Conservation (phyloP, 306 rosid genomes). For the Boehmeria nivea region DNA sequence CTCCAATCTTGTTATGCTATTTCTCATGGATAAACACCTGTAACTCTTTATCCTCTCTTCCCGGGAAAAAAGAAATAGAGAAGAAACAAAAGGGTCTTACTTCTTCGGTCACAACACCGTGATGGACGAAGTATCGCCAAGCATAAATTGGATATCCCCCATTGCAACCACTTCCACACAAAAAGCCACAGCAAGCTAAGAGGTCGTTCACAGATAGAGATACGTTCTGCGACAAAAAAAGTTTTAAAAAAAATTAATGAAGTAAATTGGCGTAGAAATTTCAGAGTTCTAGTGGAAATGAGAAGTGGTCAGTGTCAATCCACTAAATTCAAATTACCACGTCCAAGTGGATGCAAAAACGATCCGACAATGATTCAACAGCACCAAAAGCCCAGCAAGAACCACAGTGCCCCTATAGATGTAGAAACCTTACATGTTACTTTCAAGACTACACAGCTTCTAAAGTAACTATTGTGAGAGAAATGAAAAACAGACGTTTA, state of each 20-base stretch:
- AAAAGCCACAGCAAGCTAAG: constrained; percentile 87
- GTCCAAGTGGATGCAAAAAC: constrained; percentile 72
- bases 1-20: not conserved
- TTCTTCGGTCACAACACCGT: constrained; percentile 95
- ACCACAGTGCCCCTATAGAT: constrained; percentile 92
- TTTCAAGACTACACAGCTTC: constrained; percentile 2
- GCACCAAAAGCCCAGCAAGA: constrained; percentile 99
- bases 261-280: no score
- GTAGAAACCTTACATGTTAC: constrained; percentile 14
- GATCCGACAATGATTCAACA: constrained; percentile 84
- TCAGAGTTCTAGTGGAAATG: not conserved
- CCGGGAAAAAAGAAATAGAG: not conserved
- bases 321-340: constrained; percentile 35
- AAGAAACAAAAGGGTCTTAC: constrained; percentile 30
- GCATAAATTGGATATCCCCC: constrained; percentile 80
- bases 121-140: constrained; percentile 67
- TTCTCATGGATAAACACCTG: not conserved
- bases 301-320: constrained; percentile 11
- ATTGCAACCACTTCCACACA: constrained; percentile 86
- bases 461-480: not conserved
- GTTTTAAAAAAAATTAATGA: no score
- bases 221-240: constrained; percentile 42
- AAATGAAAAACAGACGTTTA: constrained; percentile 22
- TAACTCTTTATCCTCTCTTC: no score
- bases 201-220: constrained; percentile 88